Base-by-base conservation (phyloP, 352 stramenopile species). In the Phytophthora tubulina region DNA sequence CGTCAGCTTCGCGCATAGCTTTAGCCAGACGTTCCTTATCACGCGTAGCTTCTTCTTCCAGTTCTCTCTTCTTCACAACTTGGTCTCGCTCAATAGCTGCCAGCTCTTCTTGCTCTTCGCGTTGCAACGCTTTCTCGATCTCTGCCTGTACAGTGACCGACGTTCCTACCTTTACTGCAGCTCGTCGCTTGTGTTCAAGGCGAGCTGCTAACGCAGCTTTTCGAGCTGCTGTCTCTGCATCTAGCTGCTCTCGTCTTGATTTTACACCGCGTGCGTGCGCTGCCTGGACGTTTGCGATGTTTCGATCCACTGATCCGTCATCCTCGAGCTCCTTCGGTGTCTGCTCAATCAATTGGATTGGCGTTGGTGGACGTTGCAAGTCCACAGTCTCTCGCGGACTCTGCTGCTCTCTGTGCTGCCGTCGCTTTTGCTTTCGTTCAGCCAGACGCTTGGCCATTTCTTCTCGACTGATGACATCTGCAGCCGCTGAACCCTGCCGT, bases 91-190 rank as follows among this genome's bases (percentile, higher is more conserved):
- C 81, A 38, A 82, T 88, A 9, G 55, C 65, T 3, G 41, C 51
- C 14, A 86, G 48, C 11, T 81, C 74, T 5, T 72, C 56, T 4
- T 61, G 42, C 17, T 90, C 82, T 39, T 84, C 76, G 3, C 52
- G 42, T 1, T 48, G n/a, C n/a, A 83, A 63, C 35, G 48, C 58
- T 6, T 52, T 17, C 9, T 81, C 65, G 10, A 56, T 51, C 8
- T 77, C 68, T 11, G 35, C 46, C 13, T 44, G 32, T 9, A 7
- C 17, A 32, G 27, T 46, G 2, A 27, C 56, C 14, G 56, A 21
- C 15, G 33, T 42, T 21, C 32, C 30, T 30, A 30, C 21, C 13
- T 58, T 44, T 2, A 35, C 48, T 14, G 58, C 69, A 63, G 60
- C 49, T 50, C 66, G 61, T 55, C 78, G 76, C 59, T 78, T 81